A percentile compares a stretch with the other conserved stretches of the same genome.
These are phyloP conservation scores for Coniochaeta pulveracea DNA, from an alignment of 2,329 filamentous ascomycete genomes.

Conservation along the genomic window DNA sequence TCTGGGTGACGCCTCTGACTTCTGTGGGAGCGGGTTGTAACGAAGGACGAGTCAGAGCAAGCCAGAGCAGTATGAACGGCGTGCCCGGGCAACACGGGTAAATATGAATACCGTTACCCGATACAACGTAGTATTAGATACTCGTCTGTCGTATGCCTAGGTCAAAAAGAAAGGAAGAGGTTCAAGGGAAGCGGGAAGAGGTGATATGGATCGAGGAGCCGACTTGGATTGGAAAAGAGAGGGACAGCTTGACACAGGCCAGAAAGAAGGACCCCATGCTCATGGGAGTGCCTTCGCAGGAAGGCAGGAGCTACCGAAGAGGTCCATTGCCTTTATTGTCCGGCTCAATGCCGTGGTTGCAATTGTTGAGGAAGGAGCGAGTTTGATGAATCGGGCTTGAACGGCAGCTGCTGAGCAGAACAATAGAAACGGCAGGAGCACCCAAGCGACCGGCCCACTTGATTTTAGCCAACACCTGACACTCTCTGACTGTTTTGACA, in stretches of 20 bases:
- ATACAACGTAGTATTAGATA: background rate
- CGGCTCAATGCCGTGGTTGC: no score
- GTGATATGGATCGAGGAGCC: constrained; percentile 84
- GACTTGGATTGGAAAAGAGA: constrained; percentile 48
- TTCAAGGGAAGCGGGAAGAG: constrained; percentile 46
- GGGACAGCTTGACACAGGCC: constrained; percentile 23
- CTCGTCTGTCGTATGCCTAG: constrained; percentile 1
- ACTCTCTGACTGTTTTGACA: no score
- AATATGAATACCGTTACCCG: constrained; percentile 3
- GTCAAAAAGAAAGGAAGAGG: constrained; percentile 29
- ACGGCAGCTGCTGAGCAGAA: no score
- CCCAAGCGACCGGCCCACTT: no score
- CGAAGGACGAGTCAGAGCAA: constrained; percentile 2
- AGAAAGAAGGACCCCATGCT: constrained; percentile 33
- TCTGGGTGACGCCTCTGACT: background rate
- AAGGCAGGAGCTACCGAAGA: no score
- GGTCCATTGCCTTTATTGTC: no score
- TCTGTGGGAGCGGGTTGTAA: constrained; percentile 2
- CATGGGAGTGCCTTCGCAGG: no score
- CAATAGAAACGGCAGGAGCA: no score
- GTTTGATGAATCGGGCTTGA: no score
- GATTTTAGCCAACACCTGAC: no score
- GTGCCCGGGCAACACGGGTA: background rate
- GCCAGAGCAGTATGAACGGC: constrained; percentile 1
- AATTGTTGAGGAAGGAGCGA: no score